Base-by-base conservation (phyloP, 805 yeast species). In the Ogataea saltuana region DNA sequence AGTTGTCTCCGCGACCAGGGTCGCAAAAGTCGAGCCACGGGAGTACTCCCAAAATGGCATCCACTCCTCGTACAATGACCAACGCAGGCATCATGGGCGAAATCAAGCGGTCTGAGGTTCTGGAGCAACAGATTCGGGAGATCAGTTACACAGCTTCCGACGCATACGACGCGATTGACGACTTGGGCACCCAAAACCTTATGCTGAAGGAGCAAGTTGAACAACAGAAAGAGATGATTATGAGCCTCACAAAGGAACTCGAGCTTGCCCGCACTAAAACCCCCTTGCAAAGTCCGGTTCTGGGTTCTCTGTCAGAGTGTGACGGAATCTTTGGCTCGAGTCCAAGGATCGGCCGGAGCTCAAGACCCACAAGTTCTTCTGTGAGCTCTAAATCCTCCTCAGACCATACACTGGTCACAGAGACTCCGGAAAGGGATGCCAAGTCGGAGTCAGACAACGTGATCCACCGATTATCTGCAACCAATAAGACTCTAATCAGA, bases 141-240 rank as follows among this genome's bases (percentile, higher is more conserved):
- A 51, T 59, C 4, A 59, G 61, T 39, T 32, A 35, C 25, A 55
- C 61, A 6, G 63, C 62, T 5, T 53, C 62, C 1, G 43, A 27
- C 15, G 63, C 61, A 1, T 59, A 54, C 38, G 64, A 60, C 43
- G 45, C 36, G 27, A 21, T 58, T 4, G 64, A 55, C 8, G 62
- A 60, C 12, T 39, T 60, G 15, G 51, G 39, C 22, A 25, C 48
- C 10, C 44, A 45, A 27, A 60, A 60, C 33, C 38, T 39, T 4
- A 46, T 59, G 55, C 39, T 60, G 10, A 35, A 39, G 12, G 63
- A 60, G 26, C 65, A 60, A 38, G 60, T 58, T 4, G 31, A 38
- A 3, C 54, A 55, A 20, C 65, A 61, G 33, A 61, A 61, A 34
- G 33, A 29, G 9, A 46, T 59, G 42, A 56, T 61, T n/a, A 40